Evolutionary conservation across 129 eudicot genomes (phyloP).

Genomic region (Mikania micrantha): DNA sequence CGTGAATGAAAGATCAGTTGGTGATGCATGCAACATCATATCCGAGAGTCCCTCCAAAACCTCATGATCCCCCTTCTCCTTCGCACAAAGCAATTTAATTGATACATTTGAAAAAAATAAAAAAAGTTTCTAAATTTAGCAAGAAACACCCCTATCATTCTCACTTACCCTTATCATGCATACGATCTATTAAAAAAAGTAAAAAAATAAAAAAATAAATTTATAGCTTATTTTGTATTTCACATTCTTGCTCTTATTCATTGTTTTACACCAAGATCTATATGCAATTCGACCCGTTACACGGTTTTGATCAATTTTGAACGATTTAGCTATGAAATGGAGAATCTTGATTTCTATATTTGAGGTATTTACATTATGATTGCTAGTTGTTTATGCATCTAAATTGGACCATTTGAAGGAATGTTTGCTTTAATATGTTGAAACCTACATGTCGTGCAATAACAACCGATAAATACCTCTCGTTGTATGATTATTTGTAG

Average conservation of each 20-base stretch:
- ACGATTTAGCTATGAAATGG: no score
- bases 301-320: no score
- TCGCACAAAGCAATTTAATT: not conserved
- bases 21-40: not conserved
- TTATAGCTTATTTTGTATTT: not conserved
- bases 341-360: not conserved
- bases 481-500: no score
- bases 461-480: no score
- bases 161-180: slow-evolving; percentile 14
- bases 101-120: slow-evolving; percentile 1
- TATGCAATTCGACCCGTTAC: not conserved
- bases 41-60: slow-evolving; percentile 23
- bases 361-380: slow-evolving; percentile 4
- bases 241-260: slow-evolving; percentile 6
- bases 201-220: no score
- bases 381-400: not conserved
- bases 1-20: not conserved
- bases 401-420: not conserved
- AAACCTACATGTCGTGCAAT: not conserved
- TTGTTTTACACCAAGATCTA: not conserved
- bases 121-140: slow-evolving; percentile 20
- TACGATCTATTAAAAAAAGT: not conserved
- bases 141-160: slow-evolving; percentile 1
- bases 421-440: not conserved
- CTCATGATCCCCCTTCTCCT: slow-evolving; percentile 16